phyloP scores from a whole-genome alignment of 2,329 filamentous ascomycete species.

The Cephalotrichum gorgonifer region DNA sequence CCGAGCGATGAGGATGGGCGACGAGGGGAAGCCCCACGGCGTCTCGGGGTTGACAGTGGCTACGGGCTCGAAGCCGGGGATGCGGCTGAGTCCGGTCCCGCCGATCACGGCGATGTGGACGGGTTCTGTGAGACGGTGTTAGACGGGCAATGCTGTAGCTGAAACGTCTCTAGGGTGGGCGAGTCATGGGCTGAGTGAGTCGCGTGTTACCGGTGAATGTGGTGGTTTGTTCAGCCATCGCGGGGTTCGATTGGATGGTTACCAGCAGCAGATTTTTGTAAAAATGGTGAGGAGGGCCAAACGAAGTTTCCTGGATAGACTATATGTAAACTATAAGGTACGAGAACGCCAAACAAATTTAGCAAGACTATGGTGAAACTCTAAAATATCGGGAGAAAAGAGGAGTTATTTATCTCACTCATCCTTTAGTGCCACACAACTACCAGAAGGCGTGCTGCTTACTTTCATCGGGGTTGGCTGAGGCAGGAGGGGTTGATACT shows the following conservation, averaged over 20 bases:
- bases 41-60: constrained; percentile 68
- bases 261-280: background rate
- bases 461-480: background rate
- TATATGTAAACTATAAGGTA: background rate
- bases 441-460: background rate
- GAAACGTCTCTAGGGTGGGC: background rate
- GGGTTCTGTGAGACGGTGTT: constrained; percentile 33
- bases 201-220: background rate
- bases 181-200: background rate
- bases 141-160: background rate
- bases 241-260: background rate
- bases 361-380: background rate
- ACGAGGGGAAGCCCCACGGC: constrained; percentile 76
- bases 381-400: background rate
- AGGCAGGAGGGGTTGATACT: background rate
- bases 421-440: background rate
- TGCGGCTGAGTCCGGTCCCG: constrained; percentile 81
- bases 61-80: constrained; percentile 78
- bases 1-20: constrained; percentile 75
- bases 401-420: background rate
- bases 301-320: background rate
- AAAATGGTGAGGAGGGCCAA: too few species aligned
- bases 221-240: background rate
- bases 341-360: background rate
- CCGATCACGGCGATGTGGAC: constrained; percentile 85